A percentile compares a stretch with the other conserved stretches of the same genome.
phyloP scores from a whole-genome alignment of 257 asterid species.

The Thymus mandschuricus region DNA sequence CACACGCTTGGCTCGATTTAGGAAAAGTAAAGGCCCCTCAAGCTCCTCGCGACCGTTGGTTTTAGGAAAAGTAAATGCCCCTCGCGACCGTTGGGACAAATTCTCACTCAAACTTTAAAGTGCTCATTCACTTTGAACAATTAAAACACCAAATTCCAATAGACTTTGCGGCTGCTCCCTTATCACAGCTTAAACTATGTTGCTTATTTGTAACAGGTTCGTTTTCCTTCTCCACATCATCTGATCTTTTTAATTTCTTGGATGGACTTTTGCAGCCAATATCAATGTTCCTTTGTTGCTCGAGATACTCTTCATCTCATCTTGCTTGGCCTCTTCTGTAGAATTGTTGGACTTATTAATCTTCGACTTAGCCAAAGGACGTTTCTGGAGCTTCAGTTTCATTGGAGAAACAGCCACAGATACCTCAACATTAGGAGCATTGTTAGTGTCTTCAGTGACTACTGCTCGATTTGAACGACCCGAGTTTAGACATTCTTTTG shows the following conservation, averaged over 20 bases:
- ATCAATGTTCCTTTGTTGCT: slow-evolving; percentile 30
- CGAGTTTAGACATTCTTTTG: background rate
- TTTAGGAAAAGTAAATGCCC: too few relatives aligned
- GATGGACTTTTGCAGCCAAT: slow-evolving; percentile 35
- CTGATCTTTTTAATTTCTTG: slow-evolving; percentile 48
- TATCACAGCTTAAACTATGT: slow-evolving; percentile 33
- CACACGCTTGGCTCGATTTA: too few relatives aligned
- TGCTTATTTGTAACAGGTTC: slow-evolving; percentile 29
- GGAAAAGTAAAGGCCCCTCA: too few relatives aligned
- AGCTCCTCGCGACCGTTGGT: too few relatives aligned
- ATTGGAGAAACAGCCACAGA: slow-evolving; percentile 33
- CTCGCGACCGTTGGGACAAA: too few relatives aligned
- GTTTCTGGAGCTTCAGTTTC: slow-evolving; percentile 55
- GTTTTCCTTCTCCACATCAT: slow-evolving; percentile 57
- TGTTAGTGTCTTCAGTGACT: slow-evolving; percentile 28
- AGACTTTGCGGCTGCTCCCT: slow-evolving; percentile 29
- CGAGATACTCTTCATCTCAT: slow-evolving; percentile 36
- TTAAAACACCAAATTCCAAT: background rate
- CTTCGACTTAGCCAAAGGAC: slow-evolving; percentile 45
- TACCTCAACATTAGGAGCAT: slow-evolving; percentile 36
- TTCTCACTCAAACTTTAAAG: too few relatives aligned
- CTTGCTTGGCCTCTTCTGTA: slow-evolving; percentile 26
- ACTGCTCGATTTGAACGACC: slow-evolving; percentile 32
- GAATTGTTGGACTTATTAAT: slow-evolving; percentile 32
- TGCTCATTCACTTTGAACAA: too few relatives aligned